Evolutionary conservation across 768 basidiomycete species (phyloP), one percentile per base, ranked within the genome.

Genomic region (Epithele typhae): DNA sequence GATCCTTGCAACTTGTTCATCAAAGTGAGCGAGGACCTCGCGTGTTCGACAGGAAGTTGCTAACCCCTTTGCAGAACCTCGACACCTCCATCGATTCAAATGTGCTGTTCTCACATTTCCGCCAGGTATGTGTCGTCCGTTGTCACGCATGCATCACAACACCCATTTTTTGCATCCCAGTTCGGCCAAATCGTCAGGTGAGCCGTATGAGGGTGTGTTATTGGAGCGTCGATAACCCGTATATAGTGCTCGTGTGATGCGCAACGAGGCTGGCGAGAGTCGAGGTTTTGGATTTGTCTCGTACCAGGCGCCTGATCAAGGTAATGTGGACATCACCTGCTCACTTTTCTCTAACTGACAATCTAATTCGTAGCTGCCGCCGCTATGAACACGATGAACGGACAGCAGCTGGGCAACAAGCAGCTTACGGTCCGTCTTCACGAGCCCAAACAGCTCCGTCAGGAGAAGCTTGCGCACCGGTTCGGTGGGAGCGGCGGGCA

Each of bases 281-380:
- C 82, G 88, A 54, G 86, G 92, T 9, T 95, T 94, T 61, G 92
- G 92, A 23, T 95, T 94, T 58, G 92, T 94, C 35, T 90, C 87
- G 2, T 94, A 71, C 66, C 87, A 91, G 61, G 77, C 79, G 8
- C 87, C 91, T 18, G 82, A 86, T 53, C 85, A 92, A 77, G 90
- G 90, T 86, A 52, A 12, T 58, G 47, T 12, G 22, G 12, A n/a
- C 2, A 9, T 23, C 10, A 5, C 17, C n/a, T 12, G n/a, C 11
- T 3, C 32, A n/a, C 18, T 6, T 25, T 19, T 25, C 17, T 35
- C 45, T 55, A 40, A 41, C 40, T 33, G 17, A 25, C 25, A 33
- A 7, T 34, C 6, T 5, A 37, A 43, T 7, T 5, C 7, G 9
- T 7, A 92, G 92, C 92, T 25, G 51, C 76, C 23, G 74, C 76